Base-by-base conservation (phyloP, 1,284 basidiomycete genomes). In the Cryptococcus hybrid region DNA sequence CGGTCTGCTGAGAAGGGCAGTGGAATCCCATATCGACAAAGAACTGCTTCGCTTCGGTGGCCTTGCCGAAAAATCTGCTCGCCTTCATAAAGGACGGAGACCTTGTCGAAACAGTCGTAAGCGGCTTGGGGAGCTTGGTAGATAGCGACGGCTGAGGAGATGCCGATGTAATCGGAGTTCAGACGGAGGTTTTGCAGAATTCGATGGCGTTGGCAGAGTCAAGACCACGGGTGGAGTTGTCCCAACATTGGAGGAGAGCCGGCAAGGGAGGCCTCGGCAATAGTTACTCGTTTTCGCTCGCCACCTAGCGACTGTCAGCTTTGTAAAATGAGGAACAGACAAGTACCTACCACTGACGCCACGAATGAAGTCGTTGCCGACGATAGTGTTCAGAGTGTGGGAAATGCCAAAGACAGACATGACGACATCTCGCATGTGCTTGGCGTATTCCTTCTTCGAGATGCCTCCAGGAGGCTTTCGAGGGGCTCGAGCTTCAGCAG, bases 11-110 rank as follows among this genome's bases (percentile, higher is more conserved):
- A 44, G 70, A 65, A 48, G 70, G 80, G 70, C 74, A 76, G 43
- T 85, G 83, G 79, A 85, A 95, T 8, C 92, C 92, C 55, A 93
- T 81, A 49, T 80, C 74, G 69, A 88, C 83, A 64, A 92, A 92
- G 79, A 91, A 93, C 3, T 80, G 78, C 52, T 89, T 86, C 12
- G 91, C 92, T 56, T 86, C 82, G 78, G 76, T 75, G 1, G 85
- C 82, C 6, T 85, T 84, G 4, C 92, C 92, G 71, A 86, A 91
- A 18, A 43, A 90, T 88, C 72, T 90, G 86, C 55, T 85, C 86
- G 11, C 92, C 92, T 71, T 90, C 80, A 76, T 91, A 85, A 53
- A 94, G 80, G 24, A 95, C 84, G 62, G 82, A 82, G 44, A 87
- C 84, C 70, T 88, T 88, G 79, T 88, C 85, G 58, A 89, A 89